Conservation (phyloP, 495 filamentous ascomycete species). For the Podospora australis region DNA sequence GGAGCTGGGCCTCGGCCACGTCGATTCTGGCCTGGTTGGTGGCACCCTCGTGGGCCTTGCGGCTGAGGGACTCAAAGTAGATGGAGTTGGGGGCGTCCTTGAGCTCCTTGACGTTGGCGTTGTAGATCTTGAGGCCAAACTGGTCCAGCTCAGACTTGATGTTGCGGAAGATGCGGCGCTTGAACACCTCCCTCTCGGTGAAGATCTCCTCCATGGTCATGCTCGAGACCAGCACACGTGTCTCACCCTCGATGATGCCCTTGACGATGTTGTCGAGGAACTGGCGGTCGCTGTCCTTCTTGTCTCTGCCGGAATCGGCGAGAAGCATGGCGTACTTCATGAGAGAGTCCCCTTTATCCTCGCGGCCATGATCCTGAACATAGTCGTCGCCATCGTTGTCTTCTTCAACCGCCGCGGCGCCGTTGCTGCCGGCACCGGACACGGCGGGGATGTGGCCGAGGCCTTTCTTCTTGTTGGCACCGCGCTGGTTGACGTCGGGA, state of each 20-base stretch:
- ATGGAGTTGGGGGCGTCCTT: conserved; percentile 68
- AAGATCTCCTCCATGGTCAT: conserved; percentile 90
- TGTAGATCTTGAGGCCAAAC: conserved; percentile 69
- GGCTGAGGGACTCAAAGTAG: conserved; percentile 71
- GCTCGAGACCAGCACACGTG: conserved; percentile 64
- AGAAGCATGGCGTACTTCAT: conserved; percentile 73
- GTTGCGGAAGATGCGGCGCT: conserved; percentile 67
- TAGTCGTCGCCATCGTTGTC: conserved; percentile 6
- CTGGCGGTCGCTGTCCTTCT: conserved; percentile 37
- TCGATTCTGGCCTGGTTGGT: conserved; percentile 72
- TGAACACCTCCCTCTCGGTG: conserved; percentile 72
- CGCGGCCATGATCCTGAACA: conserved; percentile 16
- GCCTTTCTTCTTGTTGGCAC: conserved; percentile 27
- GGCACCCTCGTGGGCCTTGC: conserved; percentile 78
- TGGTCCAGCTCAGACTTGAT: conserved; percentile 69
- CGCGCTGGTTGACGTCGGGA: conserved; percentile 56
- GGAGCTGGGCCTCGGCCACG: conserved; percentile 71
- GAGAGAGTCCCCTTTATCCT: conserved; percentile 49
- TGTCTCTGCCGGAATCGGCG: conserved; percentile 49
- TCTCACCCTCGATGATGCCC: conserved; percentile 84
- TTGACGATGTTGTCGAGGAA: conserved; percentile 81
- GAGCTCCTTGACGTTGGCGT: conserved; percentile 76
- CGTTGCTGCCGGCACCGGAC: conserved; percentile 13
- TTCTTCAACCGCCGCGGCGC: conserved; percentile 9
- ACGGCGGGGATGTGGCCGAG: background rate